These are phyloP conservation scores for Sistotremastrum suecicum DNA, from an alignment of 768 basidiomycete species.

Conservation along the genomic window DNA sequence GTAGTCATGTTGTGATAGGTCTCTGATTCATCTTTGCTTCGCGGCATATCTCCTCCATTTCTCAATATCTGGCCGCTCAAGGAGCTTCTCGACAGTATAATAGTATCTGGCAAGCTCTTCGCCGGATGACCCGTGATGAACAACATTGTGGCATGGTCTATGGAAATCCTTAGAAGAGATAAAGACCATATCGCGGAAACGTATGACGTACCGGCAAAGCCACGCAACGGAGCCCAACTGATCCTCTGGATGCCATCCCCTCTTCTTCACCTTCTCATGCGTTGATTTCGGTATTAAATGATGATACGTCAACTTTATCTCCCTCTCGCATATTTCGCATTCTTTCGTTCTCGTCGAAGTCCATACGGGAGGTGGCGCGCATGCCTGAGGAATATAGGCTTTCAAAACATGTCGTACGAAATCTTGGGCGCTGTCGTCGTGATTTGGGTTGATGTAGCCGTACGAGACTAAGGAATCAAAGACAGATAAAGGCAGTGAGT, in stretches of 20 bases:
- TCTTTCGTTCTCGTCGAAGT: constrained; percentile 33
- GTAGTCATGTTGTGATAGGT: neutral
- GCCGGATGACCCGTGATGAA: constrained; percentile 34
- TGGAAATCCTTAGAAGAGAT: neutral
- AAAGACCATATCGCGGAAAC: neutral
- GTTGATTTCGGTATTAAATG: constrained; percentile 42
- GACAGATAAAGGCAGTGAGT: constrained; percentile 27
- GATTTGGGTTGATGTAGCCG: constrained; percentile 15
- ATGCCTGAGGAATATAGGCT: constrained; percentile 31
- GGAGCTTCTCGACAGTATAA: constrained; percentile 35
- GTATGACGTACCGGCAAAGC: constrained; percentile 30
- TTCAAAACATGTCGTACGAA: constrained; percentile 28
- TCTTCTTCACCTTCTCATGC: constrained; percentile 42
- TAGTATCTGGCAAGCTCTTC: constrained; percentile 37
- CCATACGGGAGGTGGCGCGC: constrained; percentile 39
- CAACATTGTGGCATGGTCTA: constrained; percentile 38
- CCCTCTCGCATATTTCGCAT: constrained; percentile 49
- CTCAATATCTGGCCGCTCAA: constrained; percentile 39
- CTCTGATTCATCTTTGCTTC: constrained; percentile 18
- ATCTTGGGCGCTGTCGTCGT: constrained; percentile 20
- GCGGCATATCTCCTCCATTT: constrained; percentile 42
- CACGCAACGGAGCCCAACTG: constrained; percentile 46
- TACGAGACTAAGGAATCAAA: constrained; percentile 38
- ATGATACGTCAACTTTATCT: constrained; percentile 44
- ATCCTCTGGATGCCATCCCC: constrained; percentile 38